Evolutionary conservation across 495 filamentous ascomycete genomes (phyloP).

Genomic region (Articulospora tetracladia): DNA sequence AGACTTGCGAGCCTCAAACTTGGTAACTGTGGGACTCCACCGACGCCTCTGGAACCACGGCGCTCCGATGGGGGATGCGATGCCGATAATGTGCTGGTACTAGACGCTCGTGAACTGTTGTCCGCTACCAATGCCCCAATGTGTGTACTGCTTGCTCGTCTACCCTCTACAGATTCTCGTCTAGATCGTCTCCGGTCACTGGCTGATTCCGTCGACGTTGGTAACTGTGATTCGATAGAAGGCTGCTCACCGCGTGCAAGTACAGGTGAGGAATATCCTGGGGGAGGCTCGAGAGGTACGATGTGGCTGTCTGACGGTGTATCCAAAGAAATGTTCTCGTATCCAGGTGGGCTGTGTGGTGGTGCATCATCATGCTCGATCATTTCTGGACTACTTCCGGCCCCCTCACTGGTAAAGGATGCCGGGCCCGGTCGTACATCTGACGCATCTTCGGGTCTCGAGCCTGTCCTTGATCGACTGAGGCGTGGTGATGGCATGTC

Average conservation of each 20-base stretch:
- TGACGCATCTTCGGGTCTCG: slow-evolving; percentile 12
- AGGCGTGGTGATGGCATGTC: slow-evolving; percentile 19
- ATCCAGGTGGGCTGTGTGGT: slow-evolving; percentile 40
- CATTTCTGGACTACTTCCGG: slow-evolving; percentile 27
- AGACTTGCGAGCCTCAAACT: slow-evolving; percentile 39
- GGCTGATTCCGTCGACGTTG: slow-evolving; percentile 16
- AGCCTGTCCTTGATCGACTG: slow-evolving; percentile 21
- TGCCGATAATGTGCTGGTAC: slow-evolving; percentile 1
- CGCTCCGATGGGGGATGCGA: slow-evolving; percentile 1
- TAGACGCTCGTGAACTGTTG: slow-evolving; percentile 1
- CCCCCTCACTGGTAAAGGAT: not conserved
- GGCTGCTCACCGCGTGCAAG: slow-evolving; percentile 22
- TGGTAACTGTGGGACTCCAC: slow-evolving; percentile 36
- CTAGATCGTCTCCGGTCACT: slow-evolving; percentile 4
- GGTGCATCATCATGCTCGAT: slow-evolving; percentile 39
- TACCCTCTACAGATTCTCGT: slow-evolving; percentile 8
- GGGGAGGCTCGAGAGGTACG: slow-evolving; percentile 39
- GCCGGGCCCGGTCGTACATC: not conserved
- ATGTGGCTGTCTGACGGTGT: slow-evolving; percentile 20
- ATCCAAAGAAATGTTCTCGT: slow-evolving; percentile 51
- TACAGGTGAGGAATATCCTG: slow-evolving; percentile 41
- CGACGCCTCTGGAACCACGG: slow-evolving; percentile 29
- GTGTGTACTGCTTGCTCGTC: slow-evolving; percentile 14
- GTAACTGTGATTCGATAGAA: slow-evolving; percentile 2
- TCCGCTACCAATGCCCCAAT: slow-evolving; percentile 15